Evolutionary conservation across 345 rosid genomes (phyloP).

Genomic region (Eucalyptus melliodora): DNA sequence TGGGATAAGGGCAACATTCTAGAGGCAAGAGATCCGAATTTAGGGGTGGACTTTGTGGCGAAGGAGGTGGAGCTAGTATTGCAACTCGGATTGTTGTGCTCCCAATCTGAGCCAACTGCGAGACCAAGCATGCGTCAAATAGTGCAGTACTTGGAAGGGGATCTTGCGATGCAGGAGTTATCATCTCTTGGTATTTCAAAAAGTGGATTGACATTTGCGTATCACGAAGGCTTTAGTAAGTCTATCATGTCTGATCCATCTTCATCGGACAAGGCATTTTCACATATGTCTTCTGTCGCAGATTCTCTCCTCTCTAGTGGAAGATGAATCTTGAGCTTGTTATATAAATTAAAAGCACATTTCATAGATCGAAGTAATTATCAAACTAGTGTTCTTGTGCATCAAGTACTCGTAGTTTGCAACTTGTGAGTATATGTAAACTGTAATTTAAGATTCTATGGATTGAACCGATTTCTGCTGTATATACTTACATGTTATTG

Average conservation of each 20-base stretch:
- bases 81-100: conserved; percentile 27
- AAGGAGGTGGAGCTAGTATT: neutral
- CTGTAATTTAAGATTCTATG: neutral
- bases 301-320: neutral
- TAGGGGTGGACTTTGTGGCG: neutral
- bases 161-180: conserved; percentile 20
- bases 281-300: neutral
- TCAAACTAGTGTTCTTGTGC: neutral
- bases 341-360: too few relatives aligned
- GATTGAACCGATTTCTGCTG: neutral
- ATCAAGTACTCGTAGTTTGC: neutral
- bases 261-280: neutral
- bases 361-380: neutral
- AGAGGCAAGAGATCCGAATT: neutral
- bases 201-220: neutral
- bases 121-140: conserved; percentile 61
- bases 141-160: conserved; percentile 30
- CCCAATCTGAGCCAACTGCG: conserved; percentile 21
- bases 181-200: neutral
- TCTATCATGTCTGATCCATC: neutral
- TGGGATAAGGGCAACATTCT: neutral
- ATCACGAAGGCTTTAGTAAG: neutral
- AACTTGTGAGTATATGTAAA: neutral
- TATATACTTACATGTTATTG: neutral
- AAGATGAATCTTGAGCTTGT: neutral